A percentile compares a stretch with the other conserved stretches of the same genome.
phyloP scores from a whole-genome alignment of 176 grass and related monocot genomes.

The Oryza nivara region DNA sequence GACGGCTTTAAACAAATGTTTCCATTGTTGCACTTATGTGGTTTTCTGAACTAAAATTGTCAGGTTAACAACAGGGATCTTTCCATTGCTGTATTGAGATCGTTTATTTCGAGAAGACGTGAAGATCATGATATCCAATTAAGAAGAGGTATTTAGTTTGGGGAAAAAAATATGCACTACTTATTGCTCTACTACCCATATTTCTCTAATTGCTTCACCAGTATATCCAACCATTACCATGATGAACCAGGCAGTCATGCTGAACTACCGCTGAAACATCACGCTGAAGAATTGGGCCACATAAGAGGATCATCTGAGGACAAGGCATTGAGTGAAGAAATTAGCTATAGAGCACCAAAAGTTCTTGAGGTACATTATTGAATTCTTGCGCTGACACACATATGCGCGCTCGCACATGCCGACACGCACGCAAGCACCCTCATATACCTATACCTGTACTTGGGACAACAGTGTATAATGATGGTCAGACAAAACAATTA shows the following conservation, averaged over 20 bases:
- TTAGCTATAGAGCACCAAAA: conserved; percentile 43
- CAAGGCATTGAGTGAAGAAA: neutral
- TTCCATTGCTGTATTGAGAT: conserved; percentile 56
- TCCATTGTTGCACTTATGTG: neutral
- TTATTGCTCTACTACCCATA: neutral
- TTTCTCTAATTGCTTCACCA: neutral
- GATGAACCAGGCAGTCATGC: conserved; percentile 26
- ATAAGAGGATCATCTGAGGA: neutral
- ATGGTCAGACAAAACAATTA: neutral
- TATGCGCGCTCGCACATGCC: too few species aligned
- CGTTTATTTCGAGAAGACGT: conserved; percentile 46
- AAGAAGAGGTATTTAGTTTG: conserved; percentile 23
- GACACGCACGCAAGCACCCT: too few species aligned
- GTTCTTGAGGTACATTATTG: conserved; percentile 53
- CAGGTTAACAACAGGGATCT: conserved; percentile 66
- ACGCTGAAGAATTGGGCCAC: neutral
- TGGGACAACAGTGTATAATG: neutral
- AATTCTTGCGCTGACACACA: neutral
- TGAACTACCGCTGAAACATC: conserved; percentile 32
- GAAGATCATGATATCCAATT: conserved; percentile 45
- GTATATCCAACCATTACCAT: neutral
- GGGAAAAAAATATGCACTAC: neutral
- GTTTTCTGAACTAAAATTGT: conserved; percentile 1
- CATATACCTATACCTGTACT: neutral
- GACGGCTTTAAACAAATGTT: neutral